A percentile compares a stretch with the other conserved stretches of the same genome.
phyloP scores from a whole-genome alignment of 306 rosid genomes.

The Fagus sylvatica region DNA sequence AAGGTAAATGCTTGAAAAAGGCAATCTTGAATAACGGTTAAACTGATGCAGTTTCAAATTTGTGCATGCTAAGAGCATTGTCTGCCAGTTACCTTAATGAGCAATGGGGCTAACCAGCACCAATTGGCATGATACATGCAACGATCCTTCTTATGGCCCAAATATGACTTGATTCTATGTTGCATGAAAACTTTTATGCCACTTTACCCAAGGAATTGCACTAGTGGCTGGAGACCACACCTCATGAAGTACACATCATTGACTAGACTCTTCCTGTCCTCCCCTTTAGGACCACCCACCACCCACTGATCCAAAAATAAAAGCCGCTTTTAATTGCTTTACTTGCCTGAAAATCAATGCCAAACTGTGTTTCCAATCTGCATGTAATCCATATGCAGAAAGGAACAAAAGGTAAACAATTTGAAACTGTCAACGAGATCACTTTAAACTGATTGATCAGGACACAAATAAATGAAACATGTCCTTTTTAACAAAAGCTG shows the following conservation, averaged over 20 bases:
- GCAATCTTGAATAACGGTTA: slow-evolving; percentile 1
- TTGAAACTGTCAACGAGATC: not conserved
- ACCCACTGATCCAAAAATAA: too few species aligned
- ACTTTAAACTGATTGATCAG: not conserved
- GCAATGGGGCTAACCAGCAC: not conserved
- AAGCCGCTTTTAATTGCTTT: not conserved
- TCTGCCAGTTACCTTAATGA: not conserved
- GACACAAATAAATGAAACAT: slow-evolving; percentile 20
- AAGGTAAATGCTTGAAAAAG: not conserved
- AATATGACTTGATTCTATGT: too few species aligned
- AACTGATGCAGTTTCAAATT: not conserved
- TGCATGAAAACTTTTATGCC: not conserved
- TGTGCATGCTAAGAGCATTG: not conserved
- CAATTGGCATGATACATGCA: not conserved
- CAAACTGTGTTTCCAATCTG: slow-evolving; percentile 1
- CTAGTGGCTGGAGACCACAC: not conserved
- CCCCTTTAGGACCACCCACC: too few species aligned
- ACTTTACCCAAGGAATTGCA: not conserved
- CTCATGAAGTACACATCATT: too few species aligned
- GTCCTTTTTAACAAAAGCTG: not conserved
- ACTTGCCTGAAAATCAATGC: slow-evolving; percentile 4
- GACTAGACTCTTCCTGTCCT: too few species aligned
- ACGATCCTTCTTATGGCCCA: too few species aligned
- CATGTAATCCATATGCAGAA: not conserved
- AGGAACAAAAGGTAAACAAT: not conserved